Base-by-base conservation (phyloP, 768 basidiomycete genomes). In the Auriculariales sp. region DNA sequence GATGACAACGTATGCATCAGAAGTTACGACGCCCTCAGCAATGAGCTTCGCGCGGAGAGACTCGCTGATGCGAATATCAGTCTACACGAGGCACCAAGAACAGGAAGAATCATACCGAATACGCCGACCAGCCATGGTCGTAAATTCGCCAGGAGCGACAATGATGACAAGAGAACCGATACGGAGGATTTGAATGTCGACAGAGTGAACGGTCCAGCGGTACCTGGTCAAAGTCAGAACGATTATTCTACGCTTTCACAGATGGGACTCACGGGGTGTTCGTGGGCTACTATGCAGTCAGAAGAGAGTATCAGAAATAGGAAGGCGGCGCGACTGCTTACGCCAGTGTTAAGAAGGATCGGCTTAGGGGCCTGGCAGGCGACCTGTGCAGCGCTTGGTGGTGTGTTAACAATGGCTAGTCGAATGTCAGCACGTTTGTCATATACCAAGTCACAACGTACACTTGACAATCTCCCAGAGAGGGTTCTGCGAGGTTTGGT, bases 81-180 rank as follows among this genome's bases (percentile, higher is more conserved):
- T n/a, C n/a, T n/a, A n/a, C n/a, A n/a, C n/a, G n/a, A n/a, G n/a
- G n/a, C n/a, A n/a, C n/a, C n/a, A n/a, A n/a, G n/a, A n/a, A n/a
- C n/a, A n/a, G n/a, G n/a, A n/a, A 54, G 44, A n/a, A 4, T 61
- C 74, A 45, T 50, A 83, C 81, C 84, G 73, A 50, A 88, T 69
- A 34, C 86, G 73, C 53, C 86, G 66, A 11, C 85, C 85, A 33
- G 83, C 71, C 86, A 88, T 88, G 3, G 86, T 89, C 4, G 85
- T 88, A 51, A 85, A 62, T 61, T 89, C 86, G 28, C 83, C 82
- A 15, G 84, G 83, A 57, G 86, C 74, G 55, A 85, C 71, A 51
- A 85, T 68, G 62, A 86, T 78, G 49, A 86, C 80, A 53, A 86
- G 71, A 52, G 83, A 79, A 32, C 86, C 86, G 29, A 81, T 70